Evolutionary conservation across 2,329 filamentous ascomycete genomes (phyloP), one percentile per base, ranked within the genome.

Genomic region (Microdochium nivale): DNA sequence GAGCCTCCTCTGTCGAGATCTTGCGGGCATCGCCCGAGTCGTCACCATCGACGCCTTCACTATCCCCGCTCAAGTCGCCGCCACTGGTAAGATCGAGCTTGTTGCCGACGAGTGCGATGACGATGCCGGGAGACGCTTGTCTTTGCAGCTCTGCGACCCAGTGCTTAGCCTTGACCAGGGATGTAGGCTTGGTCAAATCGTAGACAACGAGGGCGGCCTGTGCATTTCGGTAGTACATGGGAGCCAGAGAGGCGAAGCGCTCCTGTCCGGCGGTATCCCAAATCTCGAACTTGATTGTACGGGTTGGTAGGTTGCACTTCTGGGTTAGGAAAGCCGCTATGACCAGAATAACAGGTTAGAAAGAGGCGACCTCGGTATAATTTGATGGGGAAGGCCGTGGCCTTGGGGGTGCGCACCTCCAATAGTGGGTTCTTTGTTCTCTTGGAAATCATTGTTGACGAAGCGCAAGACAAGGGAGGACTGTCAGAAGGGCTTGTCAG

Each of bases 161-260:
- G 78, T 97, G 92, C 74, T 95, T 95, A 50, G 94, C 94, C 76
- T 99, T 97, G 71, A 90, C 84, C 60, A 99, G 84, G 48, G 90
- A 96, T 49, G 90, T 94, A 44, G 91, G 88, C 72, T 97, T 97
- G 56, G 94, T 99, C 62, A 99, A 85, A 68, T 99, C 92, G 81
- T 97, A 99, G 67, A 97, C 92, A 56, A 99, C 92, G 60, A 99
- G 87, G 14, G 94, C 94, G 57, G 91, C 90, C 75, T 97, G 92
- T 49, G 94, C 94, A 69, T 99, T 97, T 72, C 92, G 90, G 78
- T 97, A 97, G 80, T 99, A 99, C 94, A 97, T 97, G 62, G 92
- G 94, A 50, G 94, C 94, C 55, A 97, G 83, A 49, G 88, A 95
- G 62, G 92, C 92, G 67, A 97, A 99, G 57, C 92, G 89, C 76